Evolutionary conservation across 1,139 yeast species (phyloP), one percentile per base, ranked within the genome.

Genomic region (Zhuliangozyma blackwelliae): DNA sequence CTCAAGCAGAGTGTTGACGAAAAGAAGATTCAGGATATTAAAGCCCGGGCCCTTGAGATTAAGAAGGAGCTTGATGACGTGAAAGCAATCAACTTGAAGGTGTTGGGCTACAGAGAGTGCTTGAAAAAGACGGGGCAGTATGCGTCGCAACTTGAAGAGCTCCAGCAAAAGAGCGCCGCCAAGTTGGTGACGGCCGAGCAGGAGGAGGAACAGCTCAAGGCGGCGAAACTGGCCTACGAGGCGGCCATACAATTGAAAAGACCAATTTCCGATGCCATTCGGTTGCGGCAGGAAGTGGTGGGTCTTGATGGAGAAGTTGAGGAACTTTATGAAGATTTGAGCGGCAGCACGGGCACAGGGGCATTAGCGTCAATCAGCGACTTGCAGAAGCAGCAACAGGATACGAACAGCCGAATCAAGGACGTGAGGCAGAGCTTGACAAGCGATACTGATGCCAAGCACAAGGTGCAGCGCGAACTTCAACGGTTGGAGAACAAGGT

Each of bases 401-500:
- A 56, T 7, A 68, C 69, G 32, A 69, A 61, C 29, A 57, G 59
- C 5, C 63, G 66, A 31, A 59, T 79, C 28, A 79, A 76, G 47
- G 51, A 48, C 2, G 45, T 71, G 5, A 66, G 95, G 40, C 59
- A 57, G 20, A 61, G 59, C 3, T 56, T 82, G 2, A 61, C 62
- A 8, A 65, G 61, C 2, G 51, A 75, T 25, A 65, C 63, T 7
- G 79, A 75, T 11, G 65, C 68, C 10, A 76, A 76, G 44, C 85
- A 81, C 40, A 43, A 52, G 3, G 63, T 61, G 13, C 73, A 74
- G 25, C 68, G 66, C 33, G 80, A 75, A 32, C 47, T 75, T 22
- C 64, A 70, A n/a, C 63, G 66, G 16, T 49, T 82, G 25, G 79
- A 82, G 34, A 71, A 61, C 32, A 57, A 61, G 25, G 61, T 83